phyloP scores from a whole-genome alignment of 805 yeast species.

The Yamadazyma akitaensis region DNA sequence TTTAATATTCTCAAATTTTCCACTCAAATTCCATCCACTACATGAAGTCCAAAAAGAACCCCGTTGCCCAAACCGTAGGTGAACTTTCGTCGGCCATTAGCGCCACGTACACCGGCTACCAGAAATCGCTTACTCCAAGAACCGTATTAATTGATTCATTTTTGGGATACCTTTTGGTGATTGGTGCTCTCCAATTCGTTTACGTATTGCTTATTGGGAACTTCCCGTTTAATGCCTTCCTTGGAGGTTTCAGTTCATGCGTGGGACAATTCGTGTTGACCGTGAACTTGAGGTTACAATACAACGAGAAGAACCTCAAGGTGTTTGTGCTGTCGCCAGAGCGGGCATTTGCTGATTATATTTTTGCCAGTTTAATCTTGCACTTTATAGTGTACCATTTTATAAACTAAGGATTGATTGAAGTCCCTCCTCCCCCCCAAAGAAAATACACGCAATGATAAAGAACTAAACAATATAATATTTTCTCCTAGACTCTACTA shows the following conservation, averaged over 20 bases:
- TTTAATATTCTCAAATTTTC: background rate
- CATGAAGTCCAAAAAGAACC: background rate
- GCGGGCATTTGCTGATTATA: conserved; percentile 81
- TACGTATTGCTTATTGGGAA: conserved; percentile 78
- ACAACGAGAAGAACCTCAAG: conserved; percentile 18
- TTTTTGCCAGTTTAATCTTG: conserved; percentile 80
- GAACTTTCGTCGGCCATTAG: conserved; percentile 20
- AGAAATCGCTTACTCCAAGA: conserved; percentile 38
- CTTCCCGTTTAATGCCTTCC: conserved; percentile 95
- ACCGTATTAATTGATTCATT: conserved; percentile 74
- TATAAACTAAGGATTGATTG: conserved; percentile 65
- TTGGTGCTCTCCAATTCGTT: conserved; percentile 75
- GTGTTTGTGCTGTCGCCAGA: conserved; percentile 27
- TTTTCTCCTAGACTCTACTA: background rate
- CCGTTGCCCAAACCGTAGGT: background rate
- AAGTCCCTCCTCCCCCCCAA: too few species aligned
- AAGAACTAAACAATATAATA: too few species aligned
- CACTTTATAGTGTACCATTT: conserved; percentile 91
- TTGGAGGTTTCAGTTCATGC: conserved; percentile 87
- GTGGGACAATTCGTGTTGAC: conserved; percentile 95
- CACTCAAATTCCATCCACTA: background rate
- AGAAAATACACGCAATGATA: background rate
- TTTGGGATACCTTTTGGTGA: conserved; percentile 64
- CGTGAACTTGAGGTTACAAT: conserved; percentile 76
- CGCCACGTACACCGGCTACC: conserved; percentile 35